These are phyloP conservation scores for Lindgomyces ingoldianus DNA, from an alignment of 495 filamentous ascomycete species.

Conservation along the genomic window DNA sequence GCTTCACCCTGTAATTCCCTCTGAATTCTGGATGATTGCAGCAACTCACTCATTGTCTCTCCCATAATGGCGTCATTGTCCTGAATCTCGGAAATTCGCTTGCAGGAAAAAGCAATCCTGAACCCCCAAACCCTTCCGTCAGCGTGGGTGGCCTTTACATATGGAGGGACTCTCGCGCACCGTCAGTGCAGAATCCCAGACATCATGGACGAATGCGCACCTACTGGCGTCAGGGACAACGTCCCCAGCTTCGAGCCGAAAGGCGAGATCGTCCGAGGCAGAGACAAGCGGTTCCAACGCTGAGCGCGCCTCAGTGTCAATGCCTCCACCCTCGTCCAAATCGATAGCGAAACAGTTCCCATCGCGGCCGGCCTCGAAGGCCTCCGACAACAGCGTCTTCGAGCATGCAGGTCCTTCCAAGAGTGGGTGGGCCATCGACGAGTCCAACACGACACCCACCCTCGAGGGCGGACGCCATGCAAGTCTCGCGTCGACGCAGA, in stretches of 20 bases:
- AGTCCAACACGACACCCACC: constrained; percentile 33
- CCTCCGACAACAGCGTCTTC: constrained; percentile 27
- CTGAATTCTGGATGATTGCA: no score
- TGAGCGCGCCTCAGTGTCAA: constrained; percentile 60
- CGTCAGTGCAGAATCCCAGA: constrained; percentile 40
- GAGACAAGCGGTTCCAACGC: constrained; percentile 53
- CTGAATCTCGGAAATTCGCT: neutral
- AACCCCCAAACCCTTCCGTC: neutral
- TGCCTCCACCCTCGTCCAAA: constrained; percentile 55
- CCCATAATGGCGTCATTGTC: neutral
- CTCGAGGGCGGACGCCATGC: constrained; percentile 20
- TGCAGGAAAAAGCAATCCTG: constrained; percentile 5
- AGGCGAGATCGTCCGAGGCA: constrained; percentile 55
- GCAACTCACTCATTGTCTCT: neutral
- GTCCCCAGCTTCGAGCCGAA: constrained; percentile 48
- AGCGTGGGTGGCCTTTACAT: constrained; percentile 3
- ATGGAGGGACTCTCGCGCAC: constrained; percentile 46
- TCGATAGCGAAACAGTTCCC: constrained; percentile 30
- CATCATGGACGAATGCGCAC: constrained; percentile 28
- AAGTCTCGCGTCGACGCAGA: constrained; percentile 10
- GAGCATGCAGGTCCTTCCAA: neutral
- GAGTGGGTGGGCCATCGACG: constrained; percentile 33
- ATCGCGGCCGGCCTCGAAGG: constrained; percentile 30
- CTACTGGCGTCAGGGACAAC: constrained; percentile 33
- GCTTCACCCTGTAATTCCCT: no score